Conservation (phyloP, 805 yeast genomes). For the Wickerhamomyces silvicola region DNA sequence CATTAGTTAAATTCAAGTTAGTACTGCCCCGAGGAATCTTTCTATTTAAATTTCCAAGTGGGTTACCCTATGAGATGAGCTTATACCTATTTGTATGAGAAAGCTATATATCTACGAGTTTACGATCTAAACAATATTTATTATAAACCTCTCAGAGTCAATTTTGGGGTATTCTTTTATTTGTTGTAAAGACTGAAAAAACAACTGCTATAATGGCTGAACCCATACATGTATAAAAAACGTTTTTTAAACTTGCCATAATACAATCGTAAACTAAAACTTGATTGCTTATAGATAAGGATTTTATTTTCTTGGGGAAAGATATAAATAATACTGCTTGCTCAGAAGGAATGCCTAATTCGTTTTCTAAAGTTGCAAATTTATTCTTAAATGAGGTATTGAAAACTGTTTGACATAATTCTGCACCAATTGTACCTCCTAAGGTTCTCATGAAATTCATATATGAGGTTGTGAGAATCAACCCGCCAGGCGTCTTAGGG, state of each 20-base stretch:
- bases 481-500: conserved; percentile 44
- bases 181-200: conserved; percentile 30
- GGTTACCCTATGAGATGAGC: too few relatives aligned
- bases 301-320: background rate
- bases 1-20: too few relatives aligned
- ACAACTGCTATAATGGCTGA: conserved; percentile 27
- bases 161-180: conserved; percentile 37
- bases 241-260: conserved; percentile 31
- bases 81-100: too few relatives aligned
- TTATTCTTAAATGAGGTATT: conserved; percentile 21
- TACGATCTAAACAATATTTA: too few relatives aligned
- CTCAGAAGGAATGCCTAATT: background rate
- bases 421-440: conserved; percentile 40
- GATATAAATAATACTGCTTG: background rate
- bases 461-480: conserved; percentile 41
- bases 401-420: conserved; percentile 36
- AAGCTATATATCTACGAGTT: too few relatives aligned
- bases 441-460: conserved; percentile 38
- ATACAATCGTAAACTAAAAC: conserved; percentile 6
- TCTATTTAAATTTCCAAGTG: too few relatives aligned
- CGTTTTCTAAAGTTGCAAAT: conserved; percentile 1
- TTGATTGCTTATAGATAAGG: background rate
- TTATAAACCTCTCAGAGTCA: too few relatives aligned
- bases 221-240: conserved; percentile 34
- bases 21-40: too few relatives aligned